phyloP scores from a whole-genome alignment of 1,284 basidiomycete species.

The Erythrobasidium hasegawianum region DNA sequence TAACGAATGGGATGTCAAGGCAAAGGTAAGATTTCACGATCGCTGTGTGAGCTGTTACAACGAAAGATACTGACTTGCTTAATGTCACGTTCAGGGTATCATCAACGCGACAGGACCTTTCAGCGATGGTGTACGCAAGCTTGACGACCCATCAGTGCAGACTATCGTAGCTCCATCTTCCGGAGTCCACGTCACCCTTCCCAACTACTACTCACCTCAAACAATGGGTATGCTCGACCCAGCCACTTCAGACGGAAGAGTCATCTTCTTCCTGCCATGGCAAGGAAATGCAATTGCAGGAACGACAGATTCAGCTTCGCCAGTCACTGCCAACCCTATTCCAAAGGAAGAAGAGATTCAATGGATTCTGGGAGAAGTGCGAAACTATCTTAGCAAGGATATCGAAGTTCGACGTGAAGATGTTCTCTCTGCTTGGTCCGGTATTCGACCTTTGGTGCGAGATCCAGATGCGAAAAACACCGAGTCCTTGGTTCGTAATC shows the following conservation, averaged over 20 bases:
- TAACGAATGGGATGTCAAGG: conserved; percentile 73
- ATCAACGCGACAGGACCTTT: conserved; percentile 98
- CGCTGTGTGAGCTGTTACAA: too few relatives aligned
- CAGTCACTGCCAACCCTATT: conserved; percentile 71
- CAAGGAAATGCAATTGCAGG: conserved; percentile 96
- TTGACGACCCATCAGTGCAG: conserved; percentile 76
- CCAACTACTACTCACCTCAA: conserved; percentile 92
- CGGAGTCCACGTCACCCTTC: conserved; percentile 93
- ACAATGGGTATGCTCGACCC: conserved; percentile 96
- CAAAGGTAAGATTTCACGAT: conserved; percentile 58
- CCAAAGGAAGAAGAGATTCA: conserved; percentile 92
- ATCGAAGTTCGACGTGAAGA: conserved; percentile 94
- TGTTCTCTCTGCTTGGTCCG: conserved; percentile 93
- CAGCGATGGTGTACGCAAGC: conserved; percentile 75
- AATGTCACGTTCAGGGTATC: conserved; percentile 73
- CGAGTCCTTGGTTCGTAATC: conserved; percentile 85
- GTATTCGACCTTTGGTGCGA: conserved; percentile 81
- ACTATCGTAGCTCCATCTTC: conserved; percentile 89
- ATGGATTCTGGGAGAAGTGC: conserved; percentile 90
- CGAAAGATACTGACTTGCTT: too few relatives aligned
- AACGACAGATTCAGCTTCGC: conserved; percentile 83
- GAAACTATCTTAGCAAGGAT: conserved; percentile 83
- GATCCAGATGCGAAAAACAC: conserved; percentile 78
- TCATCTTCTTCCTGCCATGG: conserved; percentile 99
- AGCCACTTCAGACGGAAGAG: conserved; percentile 88